Conservation (phyloP, 768 basidiomycete genomes). For the Pleurotus ostreatus region DNA sequence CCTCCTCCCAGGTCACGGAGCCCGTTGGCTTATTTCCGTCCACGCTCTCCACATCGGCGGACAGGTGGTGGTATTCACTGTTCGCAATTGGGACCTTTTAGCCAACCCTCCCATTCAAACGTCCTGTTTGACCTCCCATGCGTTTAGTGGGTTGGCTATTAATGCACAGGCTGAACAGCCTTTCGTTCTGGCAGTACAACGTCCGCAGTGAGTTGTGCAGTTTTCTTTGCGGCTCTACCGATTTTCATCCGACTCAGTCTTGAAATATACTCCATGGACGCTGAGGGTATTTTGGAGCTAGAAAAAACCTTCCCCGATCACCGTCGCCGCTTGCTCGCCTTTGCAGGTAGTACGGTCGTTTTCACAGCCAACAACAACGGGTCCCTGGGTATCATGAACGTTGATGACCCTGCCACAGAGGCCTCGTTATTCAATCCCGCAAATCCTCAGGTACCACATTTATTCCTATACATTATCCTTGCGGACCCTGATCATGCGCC, state of each 20-base stretch:
- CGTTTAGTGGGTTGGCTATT: constrained; percentile 40
- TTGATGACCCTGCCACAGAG: constrained; percentile 23
- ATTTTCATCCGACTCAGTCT: constrained; percentile 23
- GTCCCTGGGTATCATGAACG: constrained; percentile 32
- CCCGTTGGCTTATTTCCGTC: constrained; percentile 45
- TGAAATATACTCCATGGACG: constrained; percentile 38
- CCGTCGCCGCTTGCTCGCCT: constrained; percentile 27
- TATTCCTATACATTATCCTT: not conserved
- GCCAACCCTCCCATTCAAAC: constrained; percentile 31
- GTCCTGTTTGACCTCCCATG: constrained; percentile 32
- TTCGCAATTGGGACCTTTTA: constrained; percentile 59
- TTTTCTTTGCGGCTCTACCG: no score
- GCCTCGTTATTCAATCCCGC: constrained; percentile 33
- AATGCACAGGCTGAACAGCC: constrained; percentile 34
- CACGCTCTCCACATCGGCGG: constrained; percentile 18
- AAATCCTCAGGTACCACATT: constrained; percentile 14
- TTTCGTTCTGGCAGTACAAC: constrained; percentile 38
- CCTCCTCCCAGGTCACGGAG: constrained; percentile 40
- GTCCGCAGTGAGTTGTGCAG: constrained; percentile 29
- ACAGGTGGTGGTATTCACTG: constrained; percentile 23
- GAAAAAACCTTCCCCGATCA: constrained; percentile 25
- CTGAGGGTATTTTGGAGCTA: constrained; percentile 27
- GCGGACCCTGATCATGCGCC: not conserved
- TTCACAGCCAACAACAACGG: constrained; percentile 25
- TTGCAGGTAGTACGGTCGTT: constrained; percentile 33